These are phyloP conservation scores for Pythium aphanidermatum DNA, from an alignment of 352 stramenopile genomes.

Conservation along the genomic window DNA sequence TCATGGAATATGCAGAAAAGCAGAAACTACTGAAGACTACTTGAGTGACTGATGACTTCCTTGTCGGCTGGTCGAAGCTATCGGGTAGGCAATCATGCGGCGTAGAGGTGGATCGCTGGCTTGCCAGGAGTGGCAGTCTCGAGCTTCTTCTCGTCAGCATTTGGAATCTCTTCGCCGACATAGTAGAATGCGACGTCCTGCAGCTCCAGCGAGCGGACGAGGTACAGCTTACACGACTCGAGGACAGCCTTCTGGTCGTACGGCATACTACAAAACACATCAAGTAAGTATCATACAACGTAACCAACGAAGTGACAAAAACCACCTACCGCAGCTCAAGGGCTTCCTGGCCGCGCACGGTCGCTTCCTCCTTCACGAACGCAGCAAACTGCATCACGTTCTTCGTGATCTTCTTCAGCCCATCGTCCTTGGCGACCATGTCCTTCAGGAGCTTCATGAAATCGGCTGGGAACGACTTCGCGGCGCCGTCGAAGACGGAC, in stretches of 20 bases:
- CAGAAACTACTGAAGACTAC: too few species aligned
- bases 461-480: slow-evolving; percentile 67
- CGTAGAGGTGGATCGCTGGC: slow-evolving; percentile 68
- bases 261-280: slow-evolving; percentile 65
- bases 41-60: too few species aligned
- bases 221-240: slow-evolving; percentile 88
- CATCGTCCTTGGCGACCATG: slow-evolving; percentile 59
- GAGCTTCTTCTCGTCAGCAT: slow-evolving; percentile 80
- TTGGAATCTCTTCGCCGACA: slow-evolving; percentile 58
- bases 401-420: slow-evolving; percentile 89
- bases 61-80: too few species aligned
- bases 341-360: slow-evolving; percentile 88
- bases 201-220: slow-evolving; percentile 86
- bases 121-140: slow-evolving; percentile 79
- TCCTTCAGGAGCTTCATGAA: slow-evolving; percentile 88
- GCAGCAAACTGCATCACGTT: slow-evolving; percentile 96
- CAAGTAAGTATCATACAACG: slow-evolving; percentile 3
- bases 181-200: slow-evolving; percentile 84
- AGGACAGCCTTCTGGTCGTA: slow-evolving; percentile 95
- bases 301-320: slow-evolving; percentile 3
- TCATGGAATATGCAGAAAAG: too few species aligned
- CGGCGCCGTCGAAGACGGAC: slow-evolving; percentile 34
- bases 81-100: slow-evolving; percentile 40
- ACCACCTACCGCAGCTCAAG: slow-evolving; percentile 84
- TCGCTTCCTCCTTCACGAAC: slow-evolving; percentile 93